Evolutionary conservation across 2,329 filamentous ascomycete species (phyloP).

Genomic region (Colletotrichum sp.): DNA sequence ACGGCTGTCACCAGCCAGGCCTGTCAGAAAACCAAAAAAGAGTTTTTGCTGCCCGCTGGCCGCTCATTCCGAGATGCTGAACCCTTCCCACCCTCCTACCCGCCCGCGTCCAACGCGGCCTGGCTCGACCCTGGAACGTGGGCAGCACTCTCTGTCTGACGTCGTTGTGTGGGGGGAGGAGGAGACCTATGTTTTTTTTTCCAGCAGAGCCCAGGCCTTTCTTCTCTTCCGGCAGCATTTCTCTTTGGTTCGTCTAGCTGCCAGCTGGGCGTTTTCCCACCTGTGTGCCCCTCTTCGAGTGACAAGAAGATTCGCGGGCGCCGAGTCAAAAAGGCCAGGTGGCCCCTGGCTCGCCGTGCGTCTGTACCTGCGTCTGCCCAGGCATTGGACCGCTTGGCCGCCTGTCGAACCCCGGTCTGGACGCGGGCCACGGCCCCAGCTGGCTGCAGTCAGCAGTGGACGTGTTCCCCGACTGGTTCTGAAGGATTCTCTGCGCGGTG

Average conservation of each 20-base stretch:
- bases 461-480: neutral
- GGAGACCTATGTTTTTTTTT: neutral
- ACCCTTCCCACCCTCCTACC: neutral
- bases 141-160: neutral
- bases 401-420: neutral
- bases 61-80: neutral
- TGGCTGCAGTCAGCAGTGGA: neutral
- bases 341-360: neutral
- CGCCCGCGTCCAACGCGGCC: neutral
- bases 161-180: slow-evolving; percentile 2
- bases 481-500: neutral
- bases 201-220: neutral
- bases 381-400: neutral
- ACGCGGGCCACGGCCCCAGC: neutral
- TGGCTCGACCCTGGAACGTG: neutral
- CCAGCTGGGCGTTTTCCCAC: neutral
- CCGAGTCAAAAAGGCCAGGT: neutral
- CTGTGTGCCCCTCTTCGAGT: neutral
- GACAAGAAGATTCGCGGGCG: neutral
- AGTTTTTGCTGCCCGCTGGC: neutral
- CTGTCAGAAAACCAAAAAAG: neutral
- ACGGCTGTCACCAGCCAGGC: neutral
- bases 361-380: slow-evolving; percentile 17
- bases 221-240: neutral
- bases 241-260: neutral